Percentiles rank a stretch among this genome's conserved stretches.
phyloP scores from a whole-genome alignment of 2,329 filamentous ascomycete genomes.

The Aquanectria penicillioides region DNA sequence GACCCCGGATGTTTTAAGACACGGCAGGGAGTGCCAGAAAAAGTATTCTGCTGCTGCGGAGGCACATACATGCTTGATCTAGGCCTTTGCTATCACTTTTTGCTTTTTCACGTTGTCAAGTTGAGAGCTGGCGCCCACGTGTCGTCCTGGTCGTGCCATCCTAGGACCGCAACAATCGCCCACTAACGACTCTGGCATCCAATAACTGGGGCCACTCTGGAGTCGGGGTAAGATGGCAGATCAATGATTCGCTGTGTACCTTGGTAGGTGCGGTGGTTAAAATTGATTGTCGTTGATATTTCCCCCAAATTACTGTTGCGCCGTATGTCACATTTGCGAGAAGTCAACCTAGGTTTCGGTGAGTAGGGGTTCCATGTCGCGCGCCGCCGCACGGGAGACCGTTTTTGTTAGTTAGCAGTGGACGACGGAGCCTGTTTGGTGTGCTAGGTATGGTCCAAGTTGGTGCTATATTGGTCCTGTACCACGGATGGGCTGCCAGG shows the following conservation, averaged over 20 bases:
- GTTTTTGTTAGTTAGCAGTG: no score
- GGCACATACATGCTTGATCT: background rate
- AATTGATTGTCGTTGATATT: background rate
- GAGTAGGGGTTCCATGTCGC: no score
- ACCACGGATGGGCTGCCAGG: constrained; percentile 7
- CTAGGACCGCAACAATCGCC: constrained; percentile 7
- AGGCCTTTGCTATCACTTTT: constrained; percentile 7
- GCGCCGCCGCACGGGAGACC: no score
- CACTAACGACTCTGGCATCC: constrained; percentile 6
- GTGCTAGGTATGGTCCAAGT: no score
- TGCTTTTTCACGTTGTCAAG: constrained; percentile 14
- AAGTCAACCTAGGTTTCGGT: no score
- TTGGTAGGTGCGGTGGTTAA: background rate
- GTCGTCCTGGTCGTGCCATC: constrained; percentile 21
- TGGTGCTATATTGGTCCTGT: no score
- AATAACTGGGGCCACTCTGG: constrained; percentile 13
- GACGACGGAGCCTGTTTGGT: no score
- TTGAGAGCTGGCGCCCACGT: constrained; percentile 23
- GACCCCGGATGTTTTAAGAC: constrained; percentile 4
- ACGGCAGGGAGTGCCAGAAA: background rate
- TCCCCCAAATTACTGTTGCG: background rate
- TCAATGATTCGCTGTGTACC: constrained; percentile 18
- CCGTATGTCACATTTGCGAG: no score
- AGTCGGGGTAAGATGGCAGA: constrained; percentile 11
- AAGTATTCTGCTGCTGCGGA: background rate